Percentiles rank a stretch among this genome's conserved stretches.
These are phyloP conservation scores for Aegilops bicornis DNA, from an alignment of 176 grass and related monocot species.

Conservation along the genomic window DNA sequence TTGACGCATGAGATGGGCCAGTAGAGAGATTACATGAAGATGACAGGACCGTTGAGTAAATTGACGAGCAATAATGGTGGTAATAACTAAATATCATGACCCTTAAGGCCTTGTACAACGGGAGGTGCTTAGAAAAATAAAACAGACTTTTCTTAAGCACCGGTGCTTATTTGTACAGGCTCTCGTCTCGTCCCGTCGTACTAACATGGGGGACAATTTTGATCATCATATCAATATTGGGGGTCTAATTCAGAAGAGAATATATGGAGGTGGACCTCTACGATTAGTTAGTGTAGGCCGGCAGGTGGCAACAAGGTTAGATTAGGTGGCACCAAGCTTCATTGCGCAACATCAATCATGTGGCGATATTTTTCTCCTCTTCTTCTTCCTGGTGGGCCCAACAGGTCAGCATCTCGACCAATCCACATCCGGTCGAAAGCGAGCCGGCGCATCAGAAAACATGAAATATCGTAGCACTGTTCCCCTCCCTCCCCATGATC, in stretches of 20 bases:
- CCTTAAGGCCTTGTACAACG: too few relatives aligned
- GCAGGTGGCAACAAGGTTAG: not conserved
- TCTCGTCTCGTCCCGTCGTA: not conserved
- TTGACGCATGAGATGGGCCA: not conserved
- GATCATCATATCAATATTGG: not conserved
- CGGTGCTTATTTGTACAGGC: too few relatives aligned
- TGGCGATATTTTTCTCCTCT: not conserved
- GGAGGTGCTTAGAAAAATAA: too few relatives aligned
- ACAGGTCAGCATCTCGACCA: slow-evolving; percentile 9
- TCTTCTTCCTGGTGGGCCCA: not conserved
- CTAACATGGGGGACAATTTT: not conserved
- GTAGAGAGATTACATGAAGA: not conserved
- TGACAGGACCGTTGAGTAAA: not conserved
- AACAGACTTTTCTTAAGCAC: too few relatives aligned
- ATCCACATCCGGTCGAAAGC: slow-evolving; percentile 1
- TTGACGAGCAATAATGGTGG: not conserved
- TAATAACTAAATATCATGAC: slow-evolving; percentile 3
- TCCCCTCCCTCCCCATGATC: too few relatives aligned
- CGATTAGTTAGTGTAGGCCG: not conserved
- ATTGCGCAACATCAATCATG: not conserved
- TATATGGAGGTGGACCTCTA: not conserved
- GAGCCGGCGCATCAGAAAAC: not conserved
- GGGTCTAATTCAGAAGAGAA: not conserved
- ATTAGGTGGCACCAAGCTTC: not conserved
- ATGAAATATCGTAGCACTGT: not conserved